Conservation (phyloP, 1,284 basidiomycete species). For the Malassezia dermatis region DNA sequence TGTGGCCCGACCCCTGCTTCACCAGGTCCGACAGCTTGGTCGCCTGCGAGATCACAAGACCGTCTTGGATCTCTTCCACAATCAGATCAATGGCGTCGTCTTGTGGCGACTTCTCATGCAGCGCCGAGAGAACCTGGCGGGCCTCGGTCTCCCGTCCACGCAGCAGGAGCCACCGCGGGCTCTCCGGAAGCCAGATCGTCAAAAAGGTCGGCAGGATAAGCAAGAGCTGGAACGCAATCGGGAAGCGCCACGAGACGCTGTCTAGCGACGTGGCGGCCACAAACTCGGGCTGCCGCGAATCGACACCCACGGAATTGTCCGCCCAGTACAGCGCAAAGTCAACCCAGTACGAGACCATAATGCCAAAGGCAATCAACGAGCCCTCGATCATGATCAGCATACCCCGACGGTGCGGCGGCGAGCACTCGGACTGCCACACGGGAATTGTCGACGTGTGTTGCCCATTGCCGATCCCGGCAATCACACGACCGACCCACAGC, state of each 20-base stretch:
- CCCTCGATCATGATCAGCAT: constrained; percentile 46
- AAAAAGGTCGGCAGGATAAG: constrained; percentile 44
- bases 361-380: constrained; percentile 34
- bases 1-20: constrained; percentile 38
- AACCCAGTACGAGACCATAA: constrained; percentile 41
- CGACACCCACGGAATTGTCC: not conserved
- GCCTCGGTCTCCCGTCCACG: constrained; percentile 33
- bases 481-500: constrained; percentile 40
- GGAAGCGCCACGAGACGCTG: constrained; percentile 31
- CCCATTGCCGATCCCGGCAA: constrained; percentile 43
- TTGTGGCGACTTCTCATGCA: constrained; percentile 31
- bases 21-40: constrained; percentile 30
- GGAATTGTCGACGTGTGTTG: constrained; percentile 47
- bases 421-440: constrained; percentile 43
- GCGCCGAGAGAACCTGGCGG: constrained; percentile 29
- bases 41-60: constrained; percentile 23
- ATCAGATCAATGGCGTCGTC: constrained; percentile 29
- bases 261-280: not conserved
- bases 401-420: constrained; percentile 41
- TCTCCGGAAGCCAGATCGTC: constrained; percentile 43
- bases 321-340: constrained; percentile 41
- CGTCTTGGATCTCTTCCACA: constrained; percentile 31
- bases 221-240: constrained; percentile 42
- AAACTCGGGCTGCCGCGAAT: constrained; percentile 21
- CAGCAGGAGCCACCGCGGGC: constrained; percentile 44